Conservation (phyloP, 495 filamentous ascomycete genomes). For the Aspergillus wentii region DNA sequence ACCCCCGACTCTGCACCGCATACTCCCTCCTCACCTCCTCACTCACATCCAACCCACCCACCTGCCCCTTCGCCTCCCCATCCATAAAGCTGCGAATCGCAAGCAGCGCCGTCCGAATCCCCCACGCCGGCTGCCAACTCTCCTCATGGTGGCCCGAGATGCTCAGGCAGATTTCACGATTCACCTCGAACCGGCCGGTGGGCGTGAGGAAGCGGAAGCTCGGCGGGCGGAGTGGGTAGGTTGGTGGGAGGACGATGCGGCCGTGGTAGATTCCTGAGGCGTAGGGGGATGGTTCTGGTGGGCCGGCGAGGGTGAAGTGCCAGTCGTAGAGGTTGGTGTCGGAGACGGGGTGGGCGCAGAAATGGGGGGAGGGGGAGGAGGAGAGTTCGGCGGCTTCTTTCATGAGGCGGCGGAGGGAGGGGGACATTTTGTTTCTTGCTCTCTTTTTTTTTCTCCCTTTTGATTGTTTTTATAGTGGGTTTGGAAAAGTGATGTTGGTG, state of each 20-base stretch:
- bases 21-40: slow-evolving; percentile 57
- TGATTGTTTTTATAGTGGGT: slow-evolving; percentile 2
- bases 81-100: slow-evolving; percentile 51
- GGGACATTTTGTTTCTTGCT: slow-evolving; percentile 24
- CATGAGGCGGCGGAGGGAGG: slow-evolving; percentile 48
- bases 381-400: slow-evolving; percentile 85
- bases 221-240: slow-evolving; percentile 86
- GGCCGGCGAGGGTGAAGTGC: slow-evolving; percentile 97
- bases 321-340: slow-evolving; percentile 94
- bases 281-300: slow-evolving; percentile 76
- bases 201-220: slow-evolving; percentile 93
- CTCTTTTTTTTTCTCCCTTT: slow-evolving; percentile 4
- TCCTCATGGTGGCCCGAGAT: slow-evolving; percentile 97
- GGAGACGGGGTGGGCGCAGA: slow-evolving; percentile 68
- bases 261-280: slow-evolving; percentile 85
- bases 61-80: slow-evolving; percentile 59
- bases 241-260: slow-evolving; percentile 81
- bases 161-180: slow-evolving; percentile 91
- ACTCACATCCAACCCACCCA: slow-evolving; percentile 78
- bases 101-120: slow-evolving; percentile 61
- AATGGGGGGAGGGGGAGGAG: slow-evolving; percentile 70
- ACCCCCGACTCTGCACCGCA: slow-evolving; percentile 57
- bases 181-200: slow-evolving; percentile 88
- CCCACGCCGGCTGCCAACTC: slow-evolving; percentile 98
- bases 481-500: slow-evolving; percentile 2